phyloP scores from a whole-genome alignment of 257 asterid genomes.

The Petunia secreta region DNA sequence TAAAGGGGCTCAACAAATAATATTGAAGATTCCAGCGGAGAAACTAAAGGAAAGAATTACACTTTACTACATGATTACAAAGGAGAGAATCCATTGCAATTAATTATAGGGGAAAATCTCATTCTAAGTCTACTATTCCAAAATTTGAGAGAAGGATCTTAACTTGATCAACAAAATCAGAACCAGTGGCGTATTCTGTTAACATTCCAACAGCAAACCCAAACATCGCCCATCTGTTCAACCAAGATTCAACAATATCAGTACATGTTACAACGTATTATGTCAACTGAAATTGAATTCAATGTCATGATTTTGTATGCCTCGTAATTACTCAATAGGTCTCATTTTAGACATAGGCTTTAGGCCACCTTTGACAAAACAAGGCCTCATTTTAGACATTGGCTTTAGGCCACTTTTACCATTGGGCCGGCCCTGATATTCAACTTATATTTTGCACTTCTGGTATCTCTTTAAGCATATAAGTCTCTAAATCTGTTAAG shows the following conservation, averaged over 20 bases:
- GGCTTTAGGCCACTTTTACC: no score
- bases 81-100: neutral
- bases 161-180: constrained; percentile 96
- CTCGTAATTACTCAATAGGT: no score
- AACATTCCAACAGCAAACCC: constrained; percentile 97
- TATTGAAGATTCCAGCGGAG: neutral
- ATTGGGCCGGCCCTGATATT: neutral
- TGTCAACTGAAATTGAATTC: neutral
- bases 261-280: neutral
- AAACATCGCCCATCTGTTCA: constrained; percentile 99
- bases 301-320: neutral
- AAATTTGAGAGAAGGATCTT: constrained; percentile 96
- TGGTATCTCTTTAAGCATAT: neutral
- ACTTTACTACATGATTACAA: neutral
- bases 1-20: neutral
- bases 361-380: no score
- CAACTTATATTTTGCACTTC: neutral
- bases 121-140: constrained; percentile 90
- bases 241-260: constrained; percentile 17
- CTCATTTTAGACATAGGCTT: no score
- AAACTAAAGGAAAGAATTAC: neutral
- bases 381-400: no score
- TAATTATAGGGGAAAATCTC: constrained; percentile 30
- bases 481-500: neutral
- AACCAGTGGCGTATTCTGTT: constrained; percentile 97